Base-by-base conservation (phyloP, 371 early-diverging fungal species). In the Dichotomocladium elegans region DNA sequence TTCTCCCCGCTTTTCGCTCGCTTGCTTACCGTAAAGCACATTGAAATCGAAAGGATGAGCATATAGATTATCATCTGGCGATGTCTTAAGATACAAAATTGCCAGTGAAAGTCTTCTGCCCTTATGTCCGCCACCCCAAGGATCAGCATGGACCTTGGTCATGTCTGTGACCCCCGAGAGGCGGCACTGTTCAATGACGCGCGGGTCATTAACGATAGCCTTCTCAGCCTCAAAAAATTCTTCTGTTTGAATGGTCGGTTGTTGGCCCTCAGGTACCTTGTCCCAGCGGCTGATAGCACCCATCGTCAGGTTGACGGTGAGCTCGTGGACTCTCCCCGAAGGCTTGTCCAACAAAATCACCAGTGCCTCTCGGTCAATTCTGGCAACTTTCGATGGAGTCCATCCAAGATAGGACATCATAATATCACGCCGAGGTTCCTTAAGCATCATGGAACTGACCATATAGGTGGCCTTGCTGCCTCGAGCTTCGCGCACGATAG, bases 11-110 rank as follows among this genome's bases (percentile, higher is more conserved):
- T n/a, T n/a, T n/a, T n/a, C n/a, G n/a, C n/a, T n/a, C n/a, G n/a
- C n/a, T n/a, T n/a, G n/a, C 56, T 58, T 66, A 71, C 74, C 72
- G 45, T 72, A 47, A 46, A 74, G 64, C 15, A 72, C 70, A 50
- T 66, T 53, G 27, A 74, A 66, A 55, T 74, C 75, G 26, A 74
- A 55, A 51, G 75, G 75, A 58, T 74, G 75, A 15, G 75, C 75
- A 58, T 74, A 74, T 40, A 71, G 75, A 21, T 74, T 74, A 29
- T 72, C 72, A 35, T 74, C 67, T 21, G 66, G 65, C 22, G 62
- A 60, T 11, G 64, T 69, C 49, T 72, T 69, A 49, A 57, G 52
- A 26, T 74, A 71, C 67, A 69, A 59, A 8, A 71, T 49, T 27
- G 64, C 75, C 47, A 68, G 71, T 61, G 67, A 62, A 44, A 72